Evolutionary conservation across 495 filamentous ascomycete genomes (phyloP).

Genomic region (Penicillium goetzii): DNA sequence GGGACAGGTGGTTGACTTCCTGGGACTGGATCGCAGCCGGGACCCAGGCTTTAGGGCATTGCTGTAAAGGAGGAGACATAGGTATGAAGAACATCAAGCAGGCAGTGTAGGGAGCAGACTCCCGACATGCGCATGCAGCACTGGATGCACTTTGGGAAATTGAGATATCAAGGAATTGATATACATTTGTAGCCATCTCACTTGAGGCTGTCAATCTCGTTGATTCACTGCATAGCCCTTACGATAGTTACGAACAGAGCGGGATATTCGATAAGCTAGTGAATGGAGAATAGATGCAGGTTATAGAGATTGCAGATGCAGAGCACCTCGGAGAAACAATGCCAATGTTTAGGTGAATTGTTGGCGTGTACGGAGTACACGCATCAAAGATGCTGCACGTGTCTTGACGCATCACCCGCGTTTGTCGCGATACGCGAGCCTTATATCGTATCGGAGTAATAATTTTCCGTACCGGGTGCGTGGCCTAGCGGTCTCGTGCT

Average conservation of each 20-base stretch:
- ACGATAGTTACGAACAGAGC: too few species aligned
- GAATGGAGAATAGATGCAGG: too few species aligned
- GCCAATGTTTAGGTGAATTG: too few species aligned
- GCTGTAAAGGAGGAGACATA: constrained; percentile 13
- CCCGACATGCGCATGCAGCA: background rate
- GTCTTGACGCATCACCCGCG: too few species aligned
- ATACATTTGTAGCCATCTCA: background rate
- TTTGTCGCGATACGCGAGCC: background rate
- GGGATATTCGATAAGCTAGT: too few species aligned
- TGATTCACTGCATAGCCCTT: too few species aligned
- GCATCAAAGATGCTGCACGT: too few species aligned
- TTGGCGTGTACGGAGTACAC: too few species aligned
- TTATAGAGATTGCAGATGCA: too few species aligned
- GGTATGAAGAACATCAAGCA: background rate
- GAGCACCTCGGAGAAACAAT: too few species aligned
- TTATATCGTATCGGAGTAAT: background rate
- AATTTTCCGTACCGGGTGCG: background rate
- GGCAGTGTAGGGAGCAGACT: background rate
- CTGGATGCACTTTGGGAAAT: background rate
- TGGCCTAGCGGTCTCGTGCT: background rate
- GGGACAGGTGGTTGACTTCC: constrained; percentile 63
- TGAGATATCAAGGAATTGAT: background rate
- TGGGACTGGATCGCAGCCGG: constrained; percentile 53
- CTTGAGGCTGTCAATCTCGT: too few species aligned
- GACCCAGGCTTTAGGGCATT: constrained; percentile 38